Evolutionary conservation across 2,329 filamentous ascomycete genomes (phyloP), one percentile per base, ranked within the genome.

Genomic region (Penicillium sclerotigenum): DNA sequence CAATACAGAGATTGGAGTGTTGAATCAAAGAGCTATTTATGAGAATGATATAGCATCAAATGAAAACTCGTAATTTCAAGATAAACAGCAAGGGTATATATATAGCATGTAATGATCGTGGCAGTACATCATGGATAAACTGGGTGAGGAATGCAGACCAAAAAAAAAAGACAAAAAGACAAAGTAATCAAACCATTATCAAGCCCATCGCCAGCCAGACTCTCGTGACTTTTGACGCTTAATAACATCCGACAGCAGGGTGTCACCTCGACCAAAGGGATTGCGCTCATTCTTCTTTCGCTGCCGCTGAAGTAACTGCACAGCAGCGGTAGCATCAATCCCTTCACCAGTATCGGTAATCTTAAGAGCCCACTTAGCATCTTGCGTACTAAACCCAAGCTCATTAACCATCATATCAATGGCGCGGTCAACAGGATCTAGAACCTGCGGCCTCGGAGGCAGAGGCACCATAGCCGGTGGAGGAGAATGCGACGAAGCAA

Each of bases 311-410:
- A 87, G 70, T 54, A 84, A 65, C 56, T 83, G 79, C 22, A 86
- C 79, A 0, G 84, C 84, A 5, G 79, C 77, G 62, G 84, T 78
- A 10, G 83, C 75, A 54, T 85, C 75, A 59, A 87, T 72, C 0
- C 82, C 82, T 59, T 84, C 81, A 0, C 83, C 84, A 14, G 78
- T 79, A 66, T 87, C 84, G 5, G 83, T 87, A 62, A 80, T 77
- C 38, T 79, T 78, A 18, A 87, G 71, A 18, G 84, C 84, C 63
- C 80, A 78, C 56, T 80, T 79, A 8, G 83, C 83, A 59, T 84
- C 77, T 18, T 78, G 76, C 16, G 79, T 72, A 8, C 76, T 76
- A 60, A 87, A 87, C 0, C 84, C 84, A 68, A 87, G 82, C 34
- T 84, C 80, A 5, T 71, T 61, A 11, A 85, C 81, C 54, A 87